These are phyloP conservation scores for Trichoderma afroharzianum DNA, from an alignment of 2,329 filamentous ascomycete species.

Conservation along the genomic window DNA sequence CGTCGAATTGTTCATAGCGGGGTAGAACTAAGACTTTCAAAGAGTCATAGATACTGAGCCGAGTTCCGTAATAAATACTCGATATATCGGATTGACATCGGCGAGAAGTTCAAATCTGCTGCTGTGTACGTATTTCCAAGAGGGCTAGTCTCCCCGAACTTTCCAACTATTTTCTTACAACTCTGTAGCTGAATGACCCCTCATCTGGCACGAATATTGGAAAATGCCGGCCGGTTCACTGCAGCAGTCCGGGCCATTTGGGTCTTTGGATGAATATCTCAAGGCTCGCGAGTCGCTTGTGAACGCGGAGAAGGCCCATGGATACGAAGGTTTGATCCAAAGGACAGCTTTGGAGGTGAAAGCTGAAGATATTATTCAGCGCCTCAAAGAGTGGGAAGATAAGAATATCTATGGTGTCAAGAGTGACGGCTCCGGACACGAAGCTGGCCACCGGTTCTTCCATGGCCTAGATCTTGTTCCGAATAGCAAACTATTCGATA, in stretches of 20 bases:
- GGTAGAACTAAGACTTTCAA: background rate
- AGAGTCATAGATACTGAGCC: background rate
- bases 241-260: background rate
- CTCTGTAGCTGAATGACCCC: background rate
- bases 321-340: background rate
- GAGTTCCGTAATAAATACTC: background rate
- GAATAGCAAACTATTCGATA: constrained; percentile 76
- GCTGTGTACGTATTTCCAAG: background rate
- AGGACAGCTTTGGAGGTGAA: background rate
- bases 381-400: background rate
- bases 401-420: background rate
- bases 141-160: background rate
- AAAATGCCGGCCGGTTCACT: background rate
- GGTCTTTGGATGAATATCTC: background rate
- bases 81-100: background rate
- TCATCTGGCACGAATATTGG: background rate
- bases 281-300: constrained; percentile 5
- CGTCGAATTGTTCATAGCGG: background rate
- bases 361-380: background rate
- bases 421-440: background rate
- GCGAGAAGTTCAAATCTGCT: background rate
- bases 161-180: background rate
- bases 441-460: constrained; percentile 1
- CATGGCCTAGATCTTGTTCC: background rate
- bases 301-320: background rate